phyloP scores from a whole-genome alignment of 257 asterid species.

The Haberlea rhodopensis region DNA sequence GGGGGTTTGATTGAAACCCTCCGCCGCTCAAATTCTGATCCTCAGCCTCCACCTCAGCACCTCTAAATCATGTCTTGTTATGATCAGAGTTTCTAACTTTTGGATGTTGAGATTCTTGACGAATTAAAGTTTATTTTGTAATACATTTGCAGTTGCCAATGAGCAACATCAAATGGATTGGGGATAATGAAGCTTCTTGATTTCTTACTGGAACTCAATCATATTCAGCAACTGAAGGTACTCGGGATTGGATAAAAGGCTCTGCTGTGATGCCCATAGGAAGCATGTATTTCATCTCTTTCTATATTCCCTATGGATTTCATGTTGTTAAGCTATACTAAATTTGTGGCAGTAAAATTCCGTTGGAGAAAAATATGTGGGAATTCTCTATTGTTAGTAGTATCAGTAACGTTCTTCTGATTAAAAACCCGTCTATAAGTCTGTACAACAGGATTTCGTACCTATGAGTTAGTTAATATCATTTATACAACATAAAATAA shows the following conservation, averaged over 20 bases:
- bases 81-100: background rate
- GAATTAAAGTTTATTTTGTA: background rate
- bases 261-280: conserved; percentile 23
- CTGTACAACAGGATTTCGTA: conserved; percentile 17
- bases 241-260: conserved; percentile 24
- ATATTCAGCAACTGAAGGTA: conserved; percentile 20
- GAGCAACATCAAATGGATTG: conserved; percentile 16
- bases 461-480: background rate
- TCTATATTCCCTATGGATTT: conserved; percentile 5
- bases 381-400: conserved; percentile 12
- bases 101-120: background rate
- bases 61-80: no score
- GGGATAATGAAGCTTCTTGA: background rate
- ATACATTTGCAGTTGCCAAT: conserved; percentile 24
- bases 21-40: conserved; percentile 46
- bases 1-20: conserved; percentile 65
- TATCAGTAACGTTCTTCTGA: conserved; percentile 14
- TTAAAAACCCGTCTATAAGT: background rate
- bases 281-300: conserved; percentile 19
- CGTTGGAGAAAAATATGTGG: background rate
- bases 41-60: conserved; percentile 35
- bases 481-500: background rate
- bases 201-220: conserved; percentile 24
- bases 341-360: conserved; percentile 14
- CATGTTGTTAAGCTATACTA: background rate